phyloP scores from a whole-genome alignment of 441 rosid genomes.

The Gossypium gossypioides region DNA sequence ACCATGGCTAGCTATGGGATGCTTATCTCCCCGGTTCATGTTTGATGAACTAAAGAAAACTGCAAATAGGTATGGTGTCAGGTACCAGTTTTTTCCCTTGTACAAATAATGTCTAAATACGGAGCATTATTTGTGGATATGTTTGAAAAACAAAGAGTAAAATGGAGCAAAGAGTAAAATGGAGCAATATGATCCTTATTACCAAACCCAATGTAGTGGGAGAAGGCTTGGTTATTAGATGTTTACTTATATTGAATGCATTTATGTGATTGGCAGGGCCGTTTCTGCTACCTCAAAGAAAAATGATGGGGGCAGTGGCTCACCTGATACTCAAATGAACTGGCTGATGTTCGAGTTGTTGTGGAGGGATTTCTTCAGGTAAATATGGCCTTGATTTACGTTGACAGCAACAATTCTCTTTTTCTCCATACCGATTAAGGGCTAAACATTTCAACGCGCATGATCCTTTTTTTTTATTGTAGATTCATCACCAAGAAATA shows the following conservation, averaged over 20 bases:
- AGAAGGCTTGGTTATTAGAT: neutral
- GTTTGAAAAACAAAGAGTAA: neutral
- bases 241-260: neutral
- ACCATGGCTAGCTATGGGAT: constrained; percentile 88
- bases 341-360: constrained; percentile 83
- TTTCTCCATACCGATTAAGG: neutral
- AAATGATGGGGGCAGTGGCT: constrained; percentile 32
- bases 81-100: neutral
- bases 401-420: neutral
- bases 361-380: constrained; percentile 99
- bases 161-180: neutral
- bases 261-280: constrained; percentile 29
- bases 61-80: constrained; percentile 35
- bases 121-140: neutral
- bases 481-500: constrained; percentile 90
- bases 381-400: constrained; percentile 6
- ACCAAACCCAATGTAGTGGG: neutral
- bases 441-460: neutral
- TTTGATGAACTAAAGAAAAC: constrained; percentile 83
- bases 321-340: constrained; percentile 56
- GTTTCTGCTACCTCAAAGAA: constrained; percentile 36
- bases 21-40: constrained; percentile 86
- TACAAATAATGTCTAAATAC: neutral
- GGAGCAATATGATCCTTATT: neutral
- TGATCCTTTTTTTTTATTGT: constrained; percentile 10